Evolutionary conservation across 345 rosid species (phyloP), one percentile per base, ranked within the genome.

Genomic region (Corymbia maculata): DNA sequence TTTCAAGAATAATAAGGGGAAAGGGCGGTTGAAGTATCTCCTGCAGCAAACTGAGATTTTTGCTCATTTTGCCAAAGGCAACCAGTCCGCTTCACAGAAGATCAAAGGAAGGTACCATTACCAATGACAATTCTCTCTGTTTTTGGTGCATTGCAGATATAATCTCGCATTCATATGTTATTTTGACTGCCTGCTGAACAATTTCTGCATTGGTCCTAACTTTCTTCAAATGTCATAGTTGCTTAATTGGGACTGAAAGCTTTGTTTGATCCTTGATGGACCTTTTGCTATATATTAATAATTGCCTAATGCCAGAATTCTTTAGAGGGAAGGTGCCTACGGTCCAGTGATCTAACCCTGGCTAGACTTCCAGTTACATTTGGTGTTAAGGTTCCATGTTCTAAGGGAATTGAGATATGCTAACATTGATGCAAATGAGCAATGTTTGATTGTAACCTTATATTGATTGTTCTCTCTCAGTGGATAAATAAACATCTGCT

Each of bases 11-110:
- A 98, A 96, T 26, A 92, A 86, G 91, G 99, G 99, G 45, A 95
- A 97, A 91, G 99, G 99, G 59, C 93, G 99, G 86, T 86, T 98
- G 92, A 97, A 98, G 92, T 97, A 95, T 89, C 96, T 98, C 88
- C 91, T 98, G 89, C 98, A 98, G 94, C 99, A 97, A 88, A 98
- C 99, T 3, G 99, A 98, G 96, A 90, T 98, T 88, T 97, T 98
- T 94, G 97, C 99, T 86, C 99, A 98, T 88, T 98, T 97, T 95
- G 98, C 99, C 19, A 98, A 98, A 94, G 95, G 94, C 44, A 98
- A 94, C 88, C 95, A 92, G 36, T 95, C 99, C 26, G 86, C 98
- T 87, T 88, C 97, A 2, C 96, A 92, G 90, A 98, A 94, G 92
- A 90, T 87, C 9, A 98, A 95, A 91, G 99, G 99, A 92, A 98